Base-by-base conservation (phyloP, 1,139 yeast species). In the Yamadazyma buinensis region DNA sequence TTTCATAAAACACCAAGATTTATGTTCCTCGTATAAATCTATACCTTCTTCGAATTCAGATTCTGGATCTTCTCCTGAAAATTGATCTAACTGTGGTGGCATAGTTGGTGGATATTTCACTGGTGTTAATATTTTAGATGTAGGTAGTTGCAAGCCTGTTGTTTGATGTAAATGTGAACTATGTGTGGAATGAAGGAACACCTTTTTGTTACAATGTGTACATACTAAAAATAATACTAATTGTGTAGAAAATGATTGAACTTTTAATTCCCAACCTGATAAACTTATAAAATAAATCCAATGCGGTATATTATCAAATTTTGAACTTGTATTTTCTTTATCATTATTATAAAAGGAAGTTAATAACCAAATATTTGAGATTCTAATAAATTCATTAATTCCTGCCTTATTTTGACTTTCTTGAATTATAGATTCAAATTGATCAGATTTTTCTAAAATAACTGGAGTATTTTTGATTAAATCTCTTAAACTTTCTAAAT, bases 201-300 rank as follows among this genome's bases (percentile, higher is more conserved):
- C 46, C 33, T 70, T 47, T 36, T 56, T 55, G 47, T 66, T 64
- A 40, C 74, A 67, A 40, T 57, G 58, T 29, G 52, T 39, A 46
- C 72, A 67, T 9, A 55, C 54, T 29, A 67, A 44, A n/a, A 64
- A 46, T 5, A 64, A 46, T 1, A 64, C 58, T 15, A 56, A 36
- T 13, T 55, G 54, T 12, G 49, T 34, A 7, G 59, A 45, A 41
- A 59, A 59, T 2, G 55, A 43, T 42, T 63, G 71, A 8, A 61
- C 54, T 31, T 58, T 47, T 25, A 67, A 47, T 13, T 52, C 47
- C 73, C 73, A 67, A 3, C 73, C 72, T 37, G 55, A 39, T 23
- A 58, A 44, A 3, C 72, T 66, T 13, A 64, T 38, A 11, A 51
- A 39, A 40, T 64, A 66, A 21, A 61, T 43, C 68, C 69, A 64